A percentile compares a stretch with the other conserved stretches of the same genome.
Conservation (phyloP, 441 rosid species). For the Pelargonium citronellum region DNA sequence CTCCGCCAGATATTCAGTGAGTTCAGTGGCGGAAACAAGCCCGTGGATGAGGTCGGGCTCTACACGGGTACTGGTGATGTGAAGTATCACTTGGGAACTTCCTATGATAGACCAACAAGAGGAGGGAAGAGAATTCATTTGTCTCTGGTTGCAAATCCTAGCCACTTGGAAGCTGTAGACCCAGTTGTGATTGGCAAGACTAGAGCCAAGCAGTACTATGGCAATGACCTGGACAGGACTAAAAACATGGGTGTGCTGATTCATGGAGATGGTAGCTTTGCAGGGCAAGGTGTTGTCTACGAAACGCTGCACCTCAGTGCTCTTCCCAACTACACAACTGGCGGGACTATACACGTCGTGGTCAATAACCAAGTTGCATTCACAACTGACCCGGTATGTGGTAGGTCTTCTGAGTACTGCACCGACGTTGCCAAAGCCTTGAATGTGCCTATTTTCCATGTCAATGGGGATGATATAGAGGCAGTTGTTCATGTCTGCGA, state of each 20-base stretch:
- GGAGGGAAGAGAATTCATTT: conserved; percentile 28
- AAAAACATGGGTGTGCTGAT: conserved; percentile 27
- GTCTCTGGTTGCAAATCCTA: conserved; percentile 29
- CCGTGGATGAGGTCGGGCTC: conserved; percentile 26
- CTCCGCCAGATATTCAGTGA: conserved; percentile 71
- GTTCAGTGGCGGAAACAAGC: conserved; percentile 28
- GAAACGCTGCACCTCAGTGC: conserved; percentile 30
- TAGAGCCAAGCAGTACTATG: conserved; percentile 26
- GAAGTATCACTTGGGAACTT: conserved; percentile 29
- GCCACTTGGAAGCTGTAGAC: conserved; percentile 32
- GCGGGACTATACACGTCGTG: conserved; percentile 27
- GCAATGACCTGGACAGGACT: conserved; percentile 21
- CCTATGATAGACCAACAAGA: conserved; percentile 27
- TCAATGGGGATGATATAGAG: conserved; percentile 29
- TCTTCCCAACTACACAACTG: conserved; percentile 27
- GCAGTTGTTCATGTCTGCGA: conserved; percentile 29
- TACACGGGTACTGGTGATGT: conserved; percentile 33
- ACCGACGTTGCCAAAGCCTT: conserved; percentile 31
- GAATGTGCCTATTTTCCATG: conserved; percentile 29
- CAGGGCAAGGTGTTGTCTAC: conserved; percentile 30
- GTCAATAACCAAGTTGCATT: conserved; percentile 31
- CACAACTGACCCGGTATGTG: conserved; percentile 27
- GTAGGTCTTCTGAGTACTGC: conserved; percentile 27
- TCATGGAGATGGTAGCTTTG: conserved; percentile 31
- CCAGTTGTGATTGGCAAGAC: conserved; percentile 30